Evolutionary conservation across 345 rosid species (phyloP), one percentile per base, ranked within the genome.

Genomic region (Carallia pectinifolia): DNA sequence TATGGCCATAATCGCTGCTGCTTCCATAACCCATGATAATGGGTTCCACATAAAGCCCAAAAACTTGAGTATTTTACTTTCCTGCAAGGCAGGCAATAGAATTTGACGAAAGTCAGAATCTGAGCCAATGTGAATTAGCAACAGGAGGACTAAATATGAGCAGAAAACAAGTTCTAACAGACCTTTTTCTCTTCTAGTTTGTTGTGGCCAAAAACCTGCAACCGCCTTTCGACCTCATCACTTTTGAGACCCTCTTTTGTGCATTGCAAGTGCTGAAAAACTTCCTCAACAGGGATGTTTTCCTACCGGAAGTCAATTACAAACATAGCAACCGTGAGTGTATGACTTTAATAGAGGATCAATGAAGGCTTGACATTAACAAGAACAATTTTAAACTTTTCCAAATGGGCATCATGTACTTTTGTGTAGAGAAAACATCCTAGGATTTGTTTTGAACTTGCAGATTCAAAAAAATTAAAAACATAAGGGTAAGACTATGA

Each of bases 31-130:
- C 86, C 89, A 85, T 23, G 88, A 85, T 8, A 85, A 72, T 29
- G 88, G 88, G 75, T 85, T 85, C 88, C 89, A 85, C 92, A 85
- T 88, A 74, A 85, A 88, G 18, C 87, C 88, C 66, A 84, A 68
- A 76, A 88, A 82, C 66, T 81, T 85, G 52, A 88, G 85, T 61
- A 85, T 62, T 80, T 85, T 85, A 19, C 74, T 84, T 74, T 85
- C 89, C 89, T 85, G 76, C 8, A 66, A 59, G 66, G 63, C 31
- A 59, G 47, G 47, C 54, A 39, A 38, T 37, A 50, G 29, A 9
- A 30, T 74, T 65, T n/a, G 37, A 17, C 55, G 63, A 58, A 61
- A 53, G 29, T 29, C 15, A 31, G 19, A 38, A 39, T 39, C 15
- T 10, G 17, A 34, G 58, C 64, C 15, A 37, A 13, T 9, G 30